Conservation (phyloP, 306 rosid species). For the Casuarina cunninghamiana region DNA sequence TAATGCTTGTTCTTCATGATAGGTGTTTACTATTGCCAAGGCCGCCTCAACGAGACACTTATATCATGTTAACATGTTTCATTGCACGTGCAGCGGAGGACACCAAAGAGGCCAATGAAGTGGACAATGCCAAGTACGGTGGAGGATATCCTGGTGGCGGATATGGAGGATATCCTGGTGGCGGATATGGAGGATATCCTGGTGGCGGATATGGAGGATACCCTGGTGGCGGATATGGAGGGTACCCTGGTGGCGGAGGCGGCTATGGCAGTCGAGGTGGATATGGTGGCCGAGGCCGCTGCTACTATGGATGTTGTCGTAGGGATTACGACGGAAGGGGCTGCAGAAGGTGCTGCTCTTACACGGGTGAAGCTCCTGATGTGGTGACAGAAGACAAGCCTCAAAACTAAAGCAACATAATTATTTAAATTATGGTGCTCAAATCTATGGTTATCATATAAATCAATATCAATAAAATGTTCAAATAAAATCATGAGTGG, state of each 20-base stretch:
- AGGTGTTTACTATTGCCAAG: too few relatives aligned
- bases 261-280: neutral
- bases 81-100: constrained; percentile 12
- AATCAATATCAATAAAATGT: too few relatives aligned
- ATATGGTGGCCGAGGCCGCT: constrained; percentile 24
- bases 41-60: too few relatives aligned
- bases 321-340: constrained; percentile 19
- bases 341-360: constrained; percentile 49
- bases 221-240: neutral
- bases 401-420: too few relatives aligned
- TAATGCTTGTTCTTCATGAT: too few relatives aligned
- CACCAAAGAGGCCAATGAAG: neutral
- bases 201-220: neutral
- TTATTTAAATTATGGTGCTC: too few relatives aligned
- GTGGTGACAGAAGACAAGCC: constrained; percentile 19
- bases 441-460: too few relatives aligned
- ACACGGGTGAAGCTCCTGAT: constrained; percentile 47
- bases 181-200: neutral
- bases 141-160: constrained; percentile 3
- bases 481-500: too few relatives aligned
- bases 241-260: neutral
- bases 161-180: neutral
- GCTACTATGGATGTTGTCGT: constrained; percentile 52
- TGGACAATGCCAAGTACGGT: neutral
- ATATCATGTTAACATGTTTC: too few relatives aligned